These are phyloP conservation scores for Pichia sp. DNA, from an alignment of 1,139 yeast species.

Conservation along the genomic window DNA sequence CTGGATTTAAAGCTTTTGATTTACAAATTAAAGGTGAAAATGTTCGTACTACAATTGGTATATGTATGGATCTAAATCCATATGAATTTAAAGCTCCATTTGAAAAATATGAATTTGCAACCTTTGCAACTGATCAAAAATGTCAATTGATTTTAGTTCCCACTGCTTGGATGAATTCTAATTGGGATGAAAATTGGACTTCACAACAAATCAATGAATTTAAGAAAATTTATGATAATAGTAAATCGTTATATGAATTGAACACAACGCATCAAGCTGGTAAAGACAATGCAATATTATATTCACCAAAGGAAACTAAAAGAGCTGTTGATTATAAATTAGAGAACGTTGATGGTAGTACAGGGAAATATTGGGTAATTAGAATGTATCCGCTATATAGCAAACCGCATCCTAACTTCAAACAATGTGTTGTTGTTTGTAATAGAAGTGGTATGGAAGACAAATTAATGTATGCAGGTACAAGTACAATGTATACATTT, in stretches of 20 bases:
- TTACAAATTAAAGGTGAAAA: slow-evolving; percentile 30
- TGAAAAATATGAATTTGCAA: slow-evolving; percentile 64
- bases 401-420: slow-evolving; percentile 18
- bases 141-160: slow-evolving; percentile 65
- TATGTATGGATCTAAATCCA: slow-evolving; percentile 95
- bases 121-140: slow-evolving; percentile 41
- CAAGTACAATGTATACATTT: slow-evolving; percentile 53
- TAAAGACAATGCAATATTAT: slow-evolving; percentile 9
- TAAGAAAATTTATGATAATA: slow-evolving; percentile 14
- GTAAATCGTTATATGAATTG: slow-evolving; percentile 12
- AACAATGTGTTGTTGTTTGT: slow-evolving; percentile 42
- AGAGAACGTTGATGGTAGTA: slow-evolving; percentile 20
- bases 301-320: slow-evolving; percentile 6
- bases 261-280: slow-evolving; percentile 6
- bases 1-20: slow-evolving; percentile 41
- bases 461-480: slow-evolving; percentile 66
- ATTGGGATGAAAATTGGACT: slow-evolving; percentile 25
- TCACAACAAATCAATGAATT: slow-evolving; percentile 13
- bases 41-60: slow-evolving; percentile 57
- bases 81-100: slow-evolving; percentile 79
- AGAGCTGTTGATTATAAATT: slow-evolving; percentile 12
- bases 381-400: slow-evolving; percentile 42
- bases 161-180: slow-evolving; percentile 72
- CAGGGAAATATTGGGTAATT: slow-evolving; percentile 57
- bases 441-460: slow-evolving; percentile 75